Base-by-base conservation (phyloP, 345 rosid species). In the Triadica sebifera region DNA sequence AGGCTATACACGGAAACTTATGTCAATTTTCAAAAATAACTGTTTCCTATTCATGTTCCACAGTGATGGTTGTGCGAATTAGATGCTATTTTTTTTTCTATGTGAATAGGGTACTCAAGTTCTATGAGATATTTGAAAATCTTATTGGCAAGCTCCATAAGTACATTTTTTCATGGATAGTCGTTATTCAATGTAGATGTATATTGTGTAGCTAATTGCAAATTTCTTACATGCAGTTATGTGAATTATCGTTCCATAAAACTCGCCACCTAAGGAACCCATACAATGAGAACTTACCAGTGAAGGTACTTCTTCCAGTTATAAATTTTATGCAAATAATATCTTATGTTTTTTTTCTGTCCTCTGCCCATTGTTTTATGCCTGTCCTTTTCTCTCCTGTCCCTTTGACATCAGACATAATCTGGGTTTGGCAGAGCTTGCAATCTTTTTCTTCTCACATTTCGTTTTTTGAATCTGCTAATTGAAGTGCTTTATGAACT, bases 211-310 rank as follows among this genome's bases (percentile, higher is more conserved):
- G 65, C 79, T 78, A 71, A 79, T 76, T 71, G 55, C 75, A 65
- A 61, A 72, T 67, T 78, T n/a, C 67, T 64, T 55, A 1, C 64
- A 34, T 88, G 89, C 86, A 96, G 99, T 81, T 96, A 74, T 96
- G 98, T 73, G 97, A 93, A 75, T 83, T 95, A 22, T 93, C 98
- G 81, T 95, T 95, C 86, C 94, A 93, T 82, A 95, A 91, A 80
- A 90, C 98, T 73, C 93, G 96, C 74, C 91, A 93, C 82, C 79
- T 91, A 86, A 88, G 96, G 85, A 95, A 95, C 78, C 99, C 98
- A 24, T 95, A 84, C 89, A 93, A 95, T 77, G 99, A 95, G 80
- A 93, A 95, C 85, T 85, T 95, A 68, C 99, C 97, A 19, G 98
- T 95, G 77, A 93, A 95, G 99, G 99, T 95, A 88, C 38, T 13